Percentiles rank a stretch among this genome's conserved stretches.
phyloP scores from a whole-genome alignment of 306 rosid species.

The Phaseolus lunatus region DNA sequence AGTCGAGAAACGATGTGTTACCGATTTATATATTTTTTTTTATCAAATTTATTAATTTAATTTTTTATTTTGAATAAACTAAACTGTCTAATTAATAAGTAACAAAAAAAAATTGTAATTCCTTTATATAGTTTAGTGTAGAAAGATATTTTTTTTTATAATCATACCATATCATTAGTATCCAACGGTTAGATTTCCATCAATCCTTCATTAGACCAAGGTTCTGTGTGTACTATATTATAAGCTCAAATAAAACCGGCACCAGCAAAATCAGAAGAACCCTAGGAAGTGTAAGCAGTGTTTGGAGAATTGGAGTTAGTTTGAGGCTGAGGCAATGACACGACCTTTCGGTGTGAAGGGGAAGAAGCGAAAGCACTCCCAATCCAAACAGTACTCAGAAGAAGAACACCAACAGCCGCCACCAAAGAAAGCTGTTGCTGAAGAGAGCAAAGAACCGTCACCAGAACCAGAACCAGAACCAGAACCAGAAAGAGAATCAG shows the following conservation, averaged over 20 bases:
- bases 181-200: too few relatives aligned
- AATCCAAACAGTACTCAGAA: constrained; percentile 15
- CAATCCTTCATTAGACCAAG: too few relatives aligned
- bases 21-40: too few relatives aligned
- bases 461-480: background rate
- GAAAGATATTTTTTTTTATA: too few relatives aligned
- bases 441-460: background rate
- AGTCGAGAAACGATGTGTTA: too few relatives aligned
- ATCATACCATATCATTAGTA: too few relatives aligned
- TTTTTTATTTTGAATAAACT: too few relatives aligned
- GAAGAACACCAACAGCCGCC: constrained; percentile 9
- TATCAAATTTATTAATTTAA: too few relatives aligned
- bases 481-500: background rate
- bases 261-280: background rate
- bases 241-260: background rate
- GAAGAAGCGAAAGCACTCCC: constrained; percentile 27
- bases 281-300: background rate
- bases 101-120: too few relatives aligned
- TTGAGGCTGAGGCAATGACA: constrained; percentile 11
- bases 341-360: constrained; percentile 38
- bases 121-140: too few relatives aligned
- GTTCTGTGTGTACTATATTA: too few relatives aligned
- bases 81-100: too few relatives aligned
- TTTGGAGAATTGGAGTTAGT: background rate
- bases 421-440: background rate